phyloP scores from a whole-genome alignment of 2,329 filamentous ascomycete genomes.

The Claviceps purpurea region DNA sequence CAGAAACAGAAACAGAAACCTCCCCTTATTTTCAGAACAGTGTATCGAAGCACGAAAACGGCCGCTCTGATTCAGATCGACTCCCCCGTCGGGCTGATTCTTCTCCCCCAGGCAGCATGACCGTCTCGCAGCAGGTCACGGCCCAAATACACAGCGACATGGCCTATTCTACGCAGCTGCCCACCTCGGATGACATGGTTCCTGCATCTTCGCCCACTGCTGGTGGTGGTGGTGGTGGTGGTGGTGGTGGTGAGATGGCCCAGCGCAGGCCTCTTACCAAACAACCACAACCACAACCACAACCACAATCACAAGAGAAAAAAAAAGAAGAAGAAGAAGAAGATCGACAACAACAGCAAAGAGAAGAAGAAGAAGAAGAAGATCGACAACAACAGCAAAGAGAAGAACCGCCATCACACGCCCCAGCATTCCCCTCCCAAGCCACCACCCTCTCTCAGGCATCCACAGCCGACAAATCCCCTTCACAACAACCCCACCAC shows the following conservation, averaged over 20 bases:
- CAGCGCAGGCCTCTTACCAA: not conserved
- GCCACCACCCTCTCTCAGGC: conserved; percentile 24
- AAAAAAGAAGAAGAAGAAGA: not conserved
- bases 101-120: conserved; percentile 13
- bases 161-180: conserved; percentile 21
- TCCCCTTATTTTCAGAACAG: not conserved
- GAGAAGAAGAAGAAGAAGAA: not conserved
- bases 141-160: conserved; percentile 36
- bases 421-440: conserved; percentile 14
- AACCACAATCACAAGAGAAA: not conserved
- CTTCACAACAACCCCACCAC: conserved; percentile 3
- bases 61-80: not conserved
- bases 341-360: not conserved
- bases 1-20: no score
- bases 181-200: conserved; percentile 14
- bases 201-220: conserved; percentile 18
- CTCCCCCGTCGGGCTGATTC: not conserved
- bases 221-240: not conserved
- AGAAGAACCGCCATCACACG: no score
- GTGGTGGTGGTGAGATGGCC: conserved; percentile 3
- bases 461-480: conserved; percentile 18
- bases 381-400: not conserved
- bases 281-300: not conserved
- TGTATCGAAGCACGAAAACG: not conserved
- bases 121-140: conserved; percentile 38